These are phyloP conservation scores for Sugiyamaella valdiviana DNA, from an alignment of 805 yeast genomes.

Conservation along the genomic window DNA sequence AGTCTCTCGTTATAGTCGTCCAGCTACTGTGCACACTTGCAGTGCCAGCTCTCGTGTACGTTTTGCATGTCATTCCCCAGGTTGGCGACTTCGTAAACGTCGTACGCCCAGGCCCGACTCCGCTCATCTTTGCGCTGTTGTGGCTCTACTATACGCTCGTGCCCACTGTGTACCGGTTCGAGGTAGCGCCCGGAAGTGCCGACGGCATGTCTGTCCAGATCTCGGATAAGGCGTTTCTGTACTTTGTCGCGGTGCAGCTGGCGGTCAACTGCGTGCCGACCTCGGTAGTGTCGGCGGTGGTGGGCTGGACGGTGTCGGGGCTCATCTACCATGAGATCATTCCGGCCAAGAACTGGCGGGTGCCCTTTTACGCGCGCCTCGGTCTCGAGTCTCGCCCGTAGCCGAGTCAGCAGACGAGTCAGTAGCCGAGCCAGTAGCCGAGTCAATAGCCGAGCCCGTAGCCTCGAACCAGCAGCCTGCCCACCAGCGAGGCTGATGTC, in stretches of 20 bases:
- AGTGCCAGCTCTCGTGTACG: constrained; percentile 19
- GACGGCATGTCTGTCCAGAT: constrained; percentile 17
- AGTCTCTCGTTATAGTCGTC: constrained; percentile 25
- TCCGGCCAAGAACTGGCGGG: constrained; percentile 38
- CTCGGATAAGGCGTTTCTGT: constrained; percentile 35
- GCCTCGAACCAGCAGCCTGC: too few relatives aligned
- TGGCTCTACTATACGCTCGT: constrained; percentile 34
- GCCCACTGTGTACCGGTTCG: constrained; percentile 38
- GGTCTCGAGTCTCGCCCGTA: too few relatives aligned
- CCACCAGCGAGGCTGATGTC: too few relatives aligned
- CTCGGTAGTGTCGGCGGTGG: constrained; percentile 25
- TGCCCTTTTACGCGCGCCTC: constrained; percentile 25
- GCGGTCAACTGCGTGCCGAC: constrained; percentile 29
- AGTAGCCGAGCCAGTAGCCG: too few relatives aligned
- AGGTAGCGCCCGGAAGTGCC: constrained; percentile 21
- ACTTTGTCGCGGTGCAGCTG: constrained; percentile 32
- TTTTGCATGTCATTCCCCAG: constrained; percentile 16
- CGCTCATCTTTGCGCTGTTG: constrained; percentile 32
- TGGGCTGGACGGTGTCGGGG: constrained; percentile 38
- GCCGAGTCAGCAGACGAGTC: too few relatives aligned
- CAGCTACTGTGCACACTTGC: constrained; percentile 16
- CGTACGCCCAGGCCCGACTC: constrained; percentile 34
- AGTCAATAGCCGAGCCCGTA: too few relatives aligned
- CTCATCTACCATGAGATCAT: constrained; percentile 32
- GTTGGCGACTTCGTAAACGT: constrained; percentile 8